phyloP scores from a whole-genome alignment of 192 early-diverging fungal species.

The Powellomyces hirtus region DNA sequence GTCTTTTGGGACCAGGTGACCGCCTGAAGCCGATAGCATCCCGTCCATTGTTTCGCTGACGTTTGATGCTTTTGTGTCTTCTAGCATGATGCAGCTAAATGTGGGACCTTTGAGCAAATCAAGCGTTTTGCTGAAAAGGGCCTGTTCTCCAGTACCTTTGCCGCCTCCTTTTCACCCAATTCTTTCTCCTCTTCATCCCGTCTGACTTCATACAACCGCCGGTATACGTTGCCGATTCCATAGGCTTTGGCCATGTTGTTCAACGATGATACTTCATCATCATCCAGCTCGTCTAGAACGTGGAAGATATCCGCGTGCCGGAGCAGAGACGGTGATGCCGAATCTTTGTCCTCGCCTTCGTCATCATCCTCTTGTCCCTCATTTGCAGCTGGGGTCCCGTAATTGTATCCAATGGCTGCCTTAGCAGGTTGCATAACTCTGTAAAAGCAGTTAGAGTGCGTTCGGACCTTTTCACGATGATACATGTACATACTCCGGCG shows the following conservation, averaged over 20 bases:
- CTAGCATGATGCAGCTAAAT: not conserved
- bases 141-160: not conserved
- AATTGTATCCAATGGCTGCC: not conserved
- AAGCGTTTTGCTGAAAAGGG: too few species aligned
- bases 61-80: not conserved
- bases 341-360: not conserved
- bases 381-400: not conserved
- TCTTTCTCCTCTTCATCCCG: conserved; percentile 2
- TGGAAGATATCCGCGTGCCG: not conserved
- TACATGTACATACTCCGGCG: not conserved
- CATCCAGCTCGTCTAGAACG: conserved; percentile 35
- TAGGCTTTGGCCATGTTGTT: conserved; percentile 47
- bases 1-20: not conserved
- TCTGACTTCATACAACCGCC: conserved; percentile 29
- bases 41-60: not conserved
- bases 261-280: conserved; percentile 39
- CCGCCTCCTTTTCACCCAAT: not conserved
- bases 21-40: not conserved
- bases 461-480: conserved; percentile 23
- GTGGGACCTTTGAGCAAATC: too few species aligned
- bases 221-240: conserved; percentile 39
- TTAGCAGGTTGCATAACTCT: conserved; percentile 24
- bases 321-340: not conserved
- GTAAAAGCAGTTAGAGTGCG: conserved; percentile 27
- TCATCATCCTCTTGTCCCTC: not conserved